These are phyloP conservation scores for Magnolia officinalis DNA, from an alignment of 164 flowering plant genomes.

Conservation along the genomic window DNA sequence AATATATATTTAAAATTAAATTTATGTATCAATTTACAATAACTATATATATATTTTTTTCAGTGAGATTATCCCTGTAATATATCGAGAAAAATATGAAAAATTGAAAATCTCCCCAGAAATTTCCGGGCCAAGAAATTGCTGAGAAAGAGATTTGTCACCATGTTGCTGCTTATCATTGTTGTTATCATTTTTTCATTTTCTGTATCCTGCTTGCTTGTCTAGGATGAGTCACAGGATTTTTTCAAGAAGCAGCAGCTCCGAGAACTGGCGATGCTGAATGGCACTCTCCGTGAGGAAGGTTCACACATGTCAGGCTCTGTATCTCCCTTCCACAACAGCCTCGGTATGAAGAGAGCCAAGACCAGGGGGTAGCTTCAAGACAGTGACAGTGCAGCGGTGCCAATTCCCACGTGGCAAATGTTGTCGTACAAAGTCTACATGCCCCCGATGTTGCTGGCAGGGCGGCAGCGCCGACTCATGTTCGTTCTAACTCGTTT, in stretches of 20 bases:
- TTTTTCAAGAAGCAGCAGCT: constrained; percentile 91
- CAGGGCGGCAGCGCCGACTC: constrained; percentile 27
- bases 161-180: too few species aligned
- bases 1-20: too few species aligned
- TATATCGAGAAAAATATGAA: too few species aligned
- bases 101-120: too few species aligned
- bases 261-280: constrained; percentile 90
- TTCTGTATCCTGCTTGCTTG: not conserved
- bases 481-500: constrained; percentile 31
- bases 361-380: constrained; percentile 65
- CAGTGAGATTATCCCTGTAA: too few species aligned
- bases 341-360: constrained; percentile 97
- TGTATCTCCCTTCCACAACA: constrained; percentile 88
- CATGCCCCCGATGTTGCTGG: constrained; percentile 40
- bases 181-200: not conserved
- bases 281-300: constrained; percentile 89
- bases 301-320: constrained; percentile 90
- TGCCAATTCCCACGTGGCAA: constrained; percentile 18
- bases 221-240: constrained; percentile 89
- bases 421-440: constrained; percentile 27
- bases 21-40: too few species aligned
- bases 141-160: too few species aligned
- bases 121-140: too few species aligned
- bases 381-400: constrained; percentile 7
- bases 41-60: too few species aligned